Conservation (phyloP, 768 basidiomycete species). For the Phlebiopsis gigantea region DNA sequence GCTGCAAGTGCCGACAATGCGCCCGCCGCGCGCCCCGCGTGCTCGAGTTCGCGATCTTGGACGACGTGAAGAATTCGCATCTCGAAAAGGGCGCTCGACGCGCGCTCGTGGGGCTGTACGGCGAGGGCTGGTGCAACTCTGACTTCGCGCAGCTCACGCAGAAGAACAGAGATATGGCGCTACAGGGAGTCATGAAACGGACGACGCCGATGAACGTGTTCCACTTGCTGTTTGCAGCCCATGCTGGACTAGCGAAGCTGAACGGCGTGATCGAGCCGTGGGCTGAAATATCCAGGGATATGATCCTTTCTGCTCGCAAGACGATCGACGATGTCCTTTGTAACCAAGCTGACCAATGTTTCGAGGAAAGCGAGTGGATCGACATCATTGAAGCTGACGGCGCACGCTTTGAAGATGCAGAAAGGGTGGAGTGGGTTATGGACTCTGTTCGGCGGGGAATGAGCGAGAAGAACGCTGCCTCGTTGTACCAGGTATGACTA, state of each 20-base stretch:
- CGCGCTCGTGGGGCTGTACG: constrained; percentile 79
- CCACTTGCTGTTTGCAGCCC: constrained; percentile 59
- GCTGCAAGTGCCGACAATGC: constrained; percentile 82
- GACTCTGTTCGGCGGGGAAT: constrained; percentile 57
- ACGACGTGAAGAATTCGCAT: constrained; percentile 63
- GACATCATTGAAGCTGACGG: constrained; percentile 73
- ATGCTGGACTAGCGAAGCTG: constrained; percentile 54
- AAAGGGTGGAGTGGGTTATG: constrained; percentile 76
- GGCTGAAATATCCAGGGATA: constrained; percentile 62
- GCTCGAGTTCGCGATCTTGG: constrained; percentile 70
- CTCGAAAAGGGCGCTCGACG: constrained; percentile 67
- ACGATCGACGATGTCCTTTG: constrained; percentile 58
- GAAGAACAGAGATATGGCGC: constrained; percentile 58
- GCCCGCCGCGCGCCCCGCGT: constrained; percentile 75
- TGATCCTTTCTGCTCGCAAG: constrained; percentile 60
- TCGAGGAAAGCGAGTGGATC: constrained; percentile 65
- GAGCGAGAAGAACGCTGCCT: constrained; percentile 56
- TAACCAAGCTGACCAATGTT: constrained; percentile 54
- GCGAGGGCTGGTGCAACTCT: constrained; percentile 80
- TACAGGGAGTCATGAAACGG: constrained; percentile 69
- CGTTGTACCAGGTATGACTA: constrained; percentile 67
- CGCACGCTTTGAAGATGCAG: constrained; percentile 68
- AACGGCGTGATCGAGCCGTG: constrained; percentile 59
- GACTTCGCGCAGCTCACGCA: constrained; percentile 73
- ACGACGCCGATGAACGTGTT: constrained; percentile 67